Base-by-base conservation (phyloP, 495 filamentous ascomycete genomes). In the Bryoglossum gracile region DNA sequence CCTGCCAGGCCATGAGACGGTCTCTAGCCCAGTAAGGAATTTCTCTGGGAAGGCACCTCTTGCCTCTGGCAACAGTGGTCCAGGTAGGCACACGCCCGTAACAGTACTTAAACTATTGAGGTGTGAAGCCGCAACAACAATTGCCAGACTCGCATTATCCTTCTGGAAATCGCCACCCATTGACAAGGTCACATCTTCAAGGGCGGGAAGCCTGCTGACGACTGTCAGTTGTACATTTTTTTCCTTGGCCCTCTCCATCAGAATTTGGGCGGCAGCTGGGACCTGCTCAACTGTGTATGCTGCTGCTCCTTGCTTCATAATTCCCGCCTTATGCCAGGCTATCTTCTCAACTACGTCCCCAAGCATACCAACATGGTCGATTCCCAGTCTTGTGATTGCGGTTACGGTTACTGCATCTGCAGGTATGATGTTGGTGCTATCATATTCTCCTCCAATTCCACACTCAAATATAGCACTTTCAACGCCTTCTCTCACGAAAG, bases 241-340 rank as follows among this genome's bases (percentile, higher is more conserved):
- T 47, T 90, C 86, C 3, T 61, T 57, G 0, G 90, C 92, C 26
- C 94, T 74, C 25, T 82, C 61, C 22, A 68, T 54, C 5, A 98
- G 67, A 11, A 96, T 87, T 16, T 73, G 64, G 35, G 82, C 63
- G 0, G 90, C 92, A 4, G 58, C 66, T 2, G 73, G 63, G 0
- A 73, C 68, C 62, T 98, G 92, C n/a, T 81, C 77, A 13, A 84
- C 77, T 1, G 85, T 87, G 48, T 92, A 92, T 1, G 76, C 84
- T 3, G 80, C 75, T 11, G 71, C 70, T 0, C 79, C 80, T 2
- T 63, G 17, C 62, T 96, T 98, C 70, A 96, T 84, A 44, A 98
- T 91, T 14, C 92, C 92, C 11, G 78, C 84, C 64, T 98, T 98
- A 60, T 98, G 91, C 92, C 94, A 97, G 3, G 94, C 92, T 49